Base-by-base conservation (phyloP, 2,329 filamentous ascomycete species). In the Fusarium sp. region DNA sequence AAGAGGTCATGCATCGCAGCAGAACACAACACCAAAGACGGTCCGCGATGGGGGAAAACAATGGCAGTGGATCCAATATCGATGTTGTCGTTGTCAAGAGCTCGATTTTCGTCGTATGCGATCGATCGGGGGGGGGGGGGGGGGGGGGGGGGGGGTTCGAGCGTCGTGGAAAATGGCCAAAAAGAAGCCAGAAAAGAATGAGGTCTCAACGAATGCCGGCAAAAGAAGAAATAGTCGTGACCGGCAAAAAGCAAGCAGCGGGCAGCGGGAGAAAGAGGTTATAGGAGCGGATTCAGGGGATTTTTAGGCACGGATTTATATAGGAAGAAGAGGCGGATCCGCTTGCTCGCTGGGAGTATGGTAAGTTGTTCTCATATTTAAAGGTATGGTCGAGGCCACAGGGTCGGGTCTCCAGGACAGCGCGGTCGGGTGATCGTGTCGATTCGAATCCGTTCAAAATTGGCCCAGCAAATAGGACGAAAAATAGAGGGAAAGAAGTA, bases 231-330 rank as follows among this genome's bases (percentile, higher is more conserved):
- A 24, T 45, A 57, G 16, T 10, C 10, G 5, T 0, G 7, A 15
- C 10, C 43, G 18, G 8, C 50, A 64, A 64, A 55, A 43, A 22
- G 34, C 30, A 14, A 46, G 40, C 34, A 66, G 53, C 16, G 15
- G 22, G 34, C 25, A 60, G 63, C 46, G 47, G 61, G 34, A 30
- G 60, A 50, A 12, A 65, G 40, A 46, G 22, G 43, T 64, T 59
- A 24, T 65, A 66, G 53, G 63, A 34, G 42, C 47, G 53, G 46
- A 30, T 59, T 52, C 38, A 20, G 24, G 16, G 14, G 7, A 34
- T 57, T 44, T 14, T 30, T 30, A 30, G 29, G 29, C 14, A 25
- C 24, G 24, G 24, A 25, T 25, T 25, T 25, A 25, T 25, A 7
- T 8, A 25, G 24, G 24, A 25, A 25, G 24, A 25, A 25, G 24